Evolutionary conservation across 257 asterid species (phyloP), one percentile per base, ranked within the genome.

Genomic region (Solanum ossicruentum): DNA sequence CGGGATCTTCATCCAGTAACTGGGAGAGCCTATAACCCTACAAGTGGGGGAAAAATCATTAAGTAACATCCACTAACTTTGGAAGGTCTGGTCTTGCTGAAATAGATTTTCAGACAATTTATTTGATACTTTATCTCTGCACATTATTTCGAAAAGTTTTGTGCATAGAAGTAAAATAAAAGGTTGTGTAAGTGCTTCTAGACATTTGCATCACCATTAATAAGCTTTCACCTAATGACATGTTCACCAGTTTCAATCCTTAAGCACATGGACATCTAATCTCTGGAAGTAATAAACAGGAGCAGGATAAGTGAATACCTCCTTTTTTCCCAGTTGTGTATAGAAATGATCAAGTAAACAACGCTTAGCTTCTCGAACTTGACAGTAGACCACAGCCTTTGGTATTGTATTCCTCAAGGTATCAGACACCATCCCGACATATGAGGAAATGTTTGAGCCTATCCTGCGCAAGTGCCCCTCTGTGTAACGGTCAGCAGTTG

Each of bases 321-420:
- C 92, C 67, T 58, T 85, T 69, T 84, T 90, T 20, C 92, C 91
- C 61, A 90, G 28, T 75, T 90, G 87, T 7, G 87, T 75, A 66
- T 90, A 90, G 80, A 90, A 90, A 72, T 86, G 86, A 83, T 90
- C 89, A 3, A 90, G 89, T 47, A 90, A 85, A 82, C 87, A 72
- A 41, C 69, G 89, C 58, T 84, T 90, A 84, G 92, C 89, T 84
- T 90, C 87, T 10, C 85, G 89, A 85, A 90, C 92, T 85, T 89
- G 92, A 69, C 92, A 89, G 56, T 88, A 69, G 32, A 89, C 92
- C 81, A 86, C 92, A 57, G 90, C 91, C 87, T 90, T 90, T 8
- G 92, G 92, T 39, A 90, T 90, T 5, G 89, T 80, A 66, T 85
- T 86, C 85, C 66, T 66, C 80, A 90, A 83, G 15, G 87, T 90